Base-by-base conservation (phyloP, 805 yeast genomes). In the Cyberlindnera saturnus region DNA sequence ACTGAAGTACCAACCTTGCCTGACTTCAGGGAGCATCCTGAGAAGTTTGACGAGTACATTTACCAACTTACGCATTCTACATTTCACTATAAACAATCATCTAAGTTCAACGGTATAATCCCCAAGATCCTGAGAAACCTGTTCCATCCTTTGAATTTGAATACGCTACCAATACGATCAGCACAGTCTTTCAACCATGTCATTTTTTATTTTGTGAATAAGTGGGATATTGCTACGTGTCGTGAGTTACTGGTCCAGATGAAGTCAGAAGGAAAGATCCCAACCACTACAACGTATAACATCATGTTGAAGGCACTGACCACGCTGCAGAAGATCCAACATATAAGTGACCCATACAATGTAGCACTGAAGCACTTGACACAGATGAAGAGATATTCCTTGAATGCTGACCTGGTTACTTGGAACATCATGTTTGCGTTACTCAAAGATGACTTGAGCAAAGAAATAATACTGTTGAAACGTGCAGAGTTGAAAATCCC, bases 231-330 rank as follows among this genome's bases (percentile, higher is more conserved):
- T 36, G 67, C 69, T 0, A 59, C 69, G 3, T 64, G 73, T 46
- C 59, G 68, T 36, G 69, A 66, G 39, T 51, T 68, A 3, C 56
- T 71, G 32, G 57, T 60, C 1, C 72, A 71, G 48, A 69, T 74
- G 73, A 60, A 57, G 33, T 40, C 57, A 3, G 67, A 62, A 44
- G 52, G 57, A 2, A 40, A 61, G 13, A 30, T 36, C 8, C 71
- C 71, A 15, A 64, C 66, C 44, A 58, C 68, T 4, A 58, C 55
- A 3, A 70, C 74, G 1, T 68, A 63, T 42, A 71, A 71, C 48
- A 47, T 65, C 13, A 50, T 72, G 55, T 38, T 72, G 9, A 49
- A 57, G 13, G 60, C 58, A 17, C 38, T 69, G 8, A 29, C 60
- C 4, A 54, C 53, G 7, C 55, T 58, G 28, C 58, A 61, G 15